These are phyloP conservation scores for Colletotrichum filicis DNA, from an alignment of 2,329 filamentous ascomycete species.

Conservation along the genomic window DNA sequence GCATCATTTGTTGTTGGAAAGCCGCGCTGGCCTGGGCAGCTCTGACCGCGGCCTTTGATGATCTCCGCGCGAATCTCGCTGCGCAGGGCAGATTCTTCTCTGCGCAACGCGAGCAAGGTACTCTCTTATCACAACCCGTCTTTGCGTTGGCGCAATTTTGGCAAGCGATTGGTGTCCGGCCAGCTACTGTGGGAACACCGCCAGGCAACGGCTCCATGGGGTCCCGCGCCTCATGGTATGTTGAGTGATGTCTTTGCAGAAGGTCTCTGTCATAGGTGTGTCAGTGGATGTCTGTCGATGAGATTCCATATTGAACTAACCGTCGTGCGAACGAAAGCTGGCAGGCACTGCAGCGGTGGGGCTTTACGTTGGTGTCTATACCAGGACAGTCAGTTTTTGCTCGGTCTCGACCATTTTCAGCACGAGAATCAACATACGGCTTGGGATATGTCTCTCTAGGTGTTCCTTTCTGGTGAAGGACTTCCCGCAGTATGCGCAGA, in stretches of 20 bases:
- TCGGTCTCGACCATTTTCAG: background rate
- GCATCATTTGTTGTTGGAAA: conserved; percentile 42
- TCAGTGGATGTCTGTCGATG: conserved; percentile 18
- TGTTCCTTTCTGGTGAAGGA: conserved; percentile 67
- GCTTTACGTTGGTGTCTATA: conserved; percentile 66
- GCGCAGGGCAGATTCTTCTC: conserved; percentile 50
- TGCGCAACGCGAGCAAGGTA: conserved; percentile 50
- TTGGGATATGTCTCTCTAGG: conserved; percentile 65
- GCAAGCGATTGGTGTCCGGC: conserved; percentile 52
- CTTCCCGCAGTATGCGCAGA: conserved; percentile 65
- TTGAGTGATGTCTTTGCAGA: conserved; percentile 60
- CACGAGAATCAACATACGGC: conserved; percentile 51
- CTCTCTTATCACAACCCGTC: conserved; percentile 51
- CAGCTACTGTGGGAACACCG: conserved; percentile 52
- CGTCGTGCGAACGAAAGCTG: conserved; percentile 61
- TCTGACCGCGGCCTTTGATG: conserved; percentile 58
- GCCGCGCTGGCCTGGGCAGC: conserved; percentile 53
- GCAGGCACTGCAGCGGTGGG: conserved; percentile 60
- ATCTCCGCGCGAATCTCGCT: conserved; percentile 61
- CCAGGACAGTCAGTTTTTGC: conserved; percentile 29
- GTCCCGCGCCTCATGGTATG: conserved; percentile 62
- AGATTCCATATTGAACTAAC: conserved; percentile 42
- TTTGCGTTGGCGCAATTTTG: conserved; percentile 52
- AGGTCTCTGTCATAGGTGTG: conserved; percentile 54
- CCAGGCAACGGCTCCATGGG: conserved; percentile 57